Evolutionary conservation across 2,329 filamentous ascomycete species (phyloP).

Genomic region (Thielaviopsis musarum): DNA sequence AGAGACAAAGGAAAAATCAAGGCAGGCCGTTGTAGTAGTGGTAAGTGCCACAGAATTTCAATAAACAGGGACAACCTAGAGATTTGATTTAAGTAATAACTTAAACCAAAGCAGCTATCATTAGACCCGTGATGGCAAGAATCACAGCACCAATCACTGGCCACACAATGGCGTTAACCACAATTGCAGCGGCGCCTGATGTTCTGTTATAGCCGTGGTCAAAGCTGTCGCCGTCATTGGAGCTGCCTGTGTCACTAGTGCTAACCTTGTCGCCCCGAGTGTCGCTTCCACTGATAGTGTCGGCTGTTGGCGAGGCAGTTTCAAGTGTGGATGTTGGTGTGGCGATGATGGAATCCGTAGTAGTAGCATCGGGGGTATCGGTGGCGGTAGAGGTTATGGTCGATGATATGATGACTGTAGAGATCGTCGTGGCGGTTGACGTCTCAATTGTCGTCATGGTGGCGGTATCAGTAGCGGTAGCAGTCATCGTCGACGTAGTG

Average conservation of each 20-base stretch:
- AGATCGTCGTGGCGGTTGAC: neutral
- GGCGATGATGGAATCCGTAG: neutral
- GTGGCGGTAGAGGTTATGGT: neutral
- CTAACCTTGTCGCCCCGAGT: neutral
- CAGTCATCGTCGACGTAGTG: neutral
- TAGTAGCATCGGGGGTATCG: neutral
- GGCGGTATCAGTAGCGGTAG: neutral
- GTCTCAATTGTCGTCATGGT: neutral
- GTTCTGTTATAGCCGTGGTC: neutral
- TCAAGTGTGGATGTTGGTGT: neutral
- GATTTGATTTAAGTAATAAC: neutral
- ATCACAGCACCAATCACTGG: conserved; percentile 4
- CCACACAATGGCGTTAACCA: conserved; percentile 10
- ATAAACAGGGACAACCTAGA: neutral
- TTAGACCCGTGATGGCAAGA: neutral
- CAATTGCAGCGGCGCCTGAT: neutral
- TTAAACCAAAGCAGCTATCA: neutral
- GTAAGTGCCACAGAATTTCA: neutral
- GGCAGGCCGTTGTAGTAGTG: neutral
- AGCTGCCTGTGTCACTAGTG: neutral
- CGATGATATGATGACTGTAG: neutral
- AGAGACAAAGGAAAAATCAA: neutral
- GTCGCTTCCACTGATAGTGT: neutral
- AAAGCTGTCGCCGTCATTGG: neutral
- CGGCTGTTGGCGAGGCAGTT: neutral